Evolutionary conservation across 768 basidiomycete genomes (phyloP), one percentile per base, ranked within the genome.

Genomic region (Russula sp.): DNA sequence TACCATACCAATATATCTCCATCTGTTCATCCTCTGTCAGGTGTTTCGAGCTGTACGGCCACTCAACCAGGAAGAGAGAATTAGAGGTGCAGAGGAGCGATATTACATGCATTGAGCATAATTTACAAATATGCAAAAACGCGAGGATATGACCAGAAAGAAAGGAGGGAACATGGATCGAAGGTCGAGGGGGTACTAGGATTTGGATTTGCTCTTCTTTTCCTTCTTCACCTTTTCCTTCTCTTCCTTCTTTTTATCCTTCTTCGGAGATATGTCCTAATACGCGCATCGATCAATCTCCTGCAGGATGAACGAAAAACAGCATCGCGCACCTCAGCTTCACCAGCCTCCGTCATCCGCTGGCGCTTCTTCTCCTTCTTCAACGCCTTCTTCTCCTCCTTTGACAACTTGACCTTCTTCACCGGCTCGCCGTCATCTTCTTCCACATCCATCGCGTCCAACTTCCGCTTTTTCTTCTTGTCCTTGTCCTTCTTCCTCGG

Each of bases 311-410:
- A 32, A 38, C 18, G 63, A 54, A 49, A 32, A 13, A n/a, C 39
- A 16, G 22, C 32, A 43, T 51, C 32, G 61, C 76, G 65, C 57
- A 78, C 80, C 63, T 74, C 77, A 56, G 70, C 77, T 20, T 66
- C 78, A 20, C 74, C 78, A 66, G 79, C 79, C 36, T 74, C 78
- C 66, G 79, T 80, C 38, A 70, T 74, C 72, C 75, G 80, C 67
- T 82, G 77, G 68, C 82, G 79, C 75, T 89, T 89, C 71, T 81
- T 81, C 47, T 84, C 85, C 74, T 87, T 90, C 74, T 89, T 91
- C 72, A 87, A 73, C 18, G 88, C 86, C 77, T 88, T 90, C 79
- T 90, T 90, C 75, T 92, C 89, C 74, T 90, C 88, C 74, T 90
- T 91, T 22, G 85, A 85, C 51, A 88, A 68, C 76, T 90, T 90